phyloP scores from a whole-genome alignment of 768 basidiomycete genomes.

The Podaxis carcinomalis region DNA sequence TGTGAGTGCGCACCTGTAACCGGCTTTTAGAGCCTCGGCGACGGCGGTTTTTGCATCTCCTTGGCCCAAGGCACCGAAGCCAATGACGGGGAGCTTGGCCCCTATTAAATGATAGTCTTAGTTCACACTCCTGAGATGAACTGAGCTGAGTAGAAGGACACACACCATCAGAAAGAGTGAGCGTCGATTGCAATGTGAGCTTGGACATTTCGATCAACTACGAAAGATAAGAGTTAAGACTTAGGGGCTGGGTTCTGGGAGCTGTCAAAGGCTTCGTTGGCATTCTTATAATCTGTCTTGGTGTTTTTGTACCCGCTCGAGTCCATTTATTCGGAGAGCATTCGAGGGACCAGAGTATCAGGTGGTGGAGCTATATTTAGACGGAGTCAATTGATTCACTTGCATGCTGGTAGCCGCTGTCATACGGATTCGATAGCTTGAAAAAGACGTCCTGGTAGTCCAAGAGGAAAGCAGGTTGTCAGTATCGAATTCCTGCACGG shows the following conservation, averaged over 20 bases:
- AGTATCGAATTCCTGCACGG: neutral
- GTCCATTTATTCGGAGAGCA: neutral
- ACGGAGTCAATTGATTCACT: neutral
- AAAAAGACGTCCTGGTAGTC: neutral
- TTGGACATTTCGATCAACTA: neutral
- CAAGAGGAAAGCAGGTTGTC: neutral
- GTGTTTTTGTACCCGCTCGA: neutral
- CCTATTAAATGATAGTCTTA: constrained; percentile 24
- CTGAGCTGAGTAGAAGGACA: neutral
- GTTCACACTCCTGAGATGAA: neutral
- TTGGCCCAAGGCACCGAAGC: constrained; percentile 62
- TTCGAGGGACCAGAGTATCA: constrained; percentile 4
- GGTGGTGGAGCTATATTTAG: neutral
- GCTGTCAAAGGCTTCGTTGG: no score
- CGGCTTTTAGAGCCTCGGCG: constrained; percentile 52
- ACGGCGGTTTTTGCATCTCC: constrained; percentile 41
- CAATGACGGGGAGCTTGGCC: constrained; percentile 48
- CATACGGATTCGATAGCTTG: neutral
- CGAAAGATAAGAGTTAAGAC: neutral
- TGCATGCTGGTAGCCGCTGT: neutral
- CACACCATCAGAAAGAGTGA: constrained; percentile 22
- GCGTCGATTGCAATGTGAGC: constrained; percentile 18
- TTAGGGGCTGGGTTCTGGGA: no score
- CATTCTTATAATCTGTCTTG: neutral
- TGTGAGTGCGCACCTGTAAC: constrained; percentile 42